Evolutionary conservation across 2,329 filamentous ascomycete genomes (phyloP).

Genomic region (Diaporthe sp.): DNA sequence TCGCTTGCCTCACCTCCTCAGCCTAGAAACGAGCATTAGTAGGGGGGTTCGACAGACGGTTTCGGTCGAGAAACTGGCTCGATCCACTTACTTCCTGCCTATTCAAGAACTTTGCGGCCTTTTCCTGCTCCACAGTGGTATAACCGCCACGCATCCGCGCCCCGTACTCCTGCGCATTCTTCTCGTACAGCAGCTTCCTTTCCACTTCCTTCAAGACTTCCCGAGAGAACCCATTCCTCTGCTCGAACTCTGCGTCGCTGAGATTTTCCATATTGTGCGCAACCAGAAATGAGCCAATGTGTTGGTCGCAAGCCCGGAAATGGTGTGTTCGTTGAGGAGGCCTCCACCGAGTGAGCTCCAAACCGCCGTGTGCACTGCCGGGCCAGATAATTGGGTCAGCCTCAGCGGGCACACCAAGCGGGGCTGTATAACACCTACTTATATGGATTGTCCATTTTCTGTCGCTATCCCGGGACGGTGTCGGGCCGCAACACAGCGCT

Average conservation of each 20-base stretch:
- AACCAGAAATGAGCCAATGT: background rate
- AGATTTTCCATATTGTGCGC: background rate
- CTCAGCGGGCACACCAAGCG: background rate
- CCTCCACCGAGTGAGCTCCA: background rate
- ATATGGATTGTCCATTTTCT: background rate
- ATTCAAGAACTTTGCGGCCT: background rate
- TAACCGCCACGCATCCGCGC: background rate
- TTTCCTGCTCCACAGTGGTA: background rate
- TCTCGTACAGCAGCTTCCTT: background rate
- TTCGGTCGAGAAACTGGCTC: background rate
- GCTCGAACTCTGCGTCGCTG: background rate
- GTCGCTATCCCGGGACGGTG: background rate
- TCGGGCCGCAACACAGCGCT: background rate
- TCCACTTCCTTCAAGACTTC: background rate
- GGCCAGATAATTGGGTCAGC: background rate
- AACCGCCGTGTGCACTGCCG: background rate
- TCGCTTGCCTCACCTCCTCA: background rate
- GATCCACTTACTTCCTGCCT: conserved; percentile 4
- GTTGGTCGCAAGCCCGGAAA: background rate
- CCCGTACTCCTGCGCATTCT: background rate
- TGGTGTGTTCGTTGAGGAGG: conserved; percentile 2
- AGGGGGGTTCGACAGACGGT: background rate
- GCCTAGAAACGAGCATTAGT: background rate
- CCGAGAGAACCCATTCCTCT: background rate
- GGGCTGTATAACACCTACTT: background rate